Percentiles rank a stretch among this genome's conserved stretches.
phyloP scores from a whole-genome alignment of 2,329 filamentous ascomycete genomes.

The Raffaelea ambrosiae region DNA sequence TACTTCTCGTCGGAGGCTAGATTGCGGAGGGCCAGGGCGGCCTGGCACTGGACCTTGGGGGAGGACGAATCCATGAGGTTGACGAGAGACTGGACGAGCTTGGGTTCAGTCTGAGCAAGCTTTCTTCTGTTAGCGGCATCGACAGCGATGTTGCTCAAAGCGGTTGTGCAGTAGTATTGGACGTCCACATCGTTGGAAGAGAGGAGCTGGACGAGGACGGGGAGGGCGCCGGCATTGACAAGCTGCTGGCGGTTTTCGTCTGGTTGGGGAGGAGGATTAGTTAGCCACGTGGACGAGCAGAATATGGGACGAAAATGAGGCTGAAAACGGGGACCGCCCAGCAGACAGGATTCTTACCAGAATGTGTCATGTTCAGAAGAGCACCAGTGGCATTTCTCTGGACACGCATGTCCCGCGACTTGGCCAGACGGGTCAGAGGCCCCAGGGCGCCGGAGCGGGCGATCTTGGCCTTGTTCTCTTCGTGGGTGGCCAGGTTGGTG shows the following conservation, averaged over 20 bases:
- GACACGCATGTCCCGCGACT: slow-evolving; percentile 97
- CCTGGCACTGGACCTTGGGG: slow-evolving; percentile 96
- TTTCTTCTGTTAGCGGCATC: slow-evolving; percentile 86
- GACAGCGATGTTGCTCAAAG: slow-evolving; percentile 96
- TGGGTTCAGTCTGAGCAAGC: slow-evolving; percentile 81
- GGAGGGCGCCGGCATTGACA: slow-evolving; percentile 95
- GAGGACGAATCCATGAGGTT: slow-evolving; percentile 96
- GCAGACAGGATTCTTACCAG: slow-evolving; percentile 54
- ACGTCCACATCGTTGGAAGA: slow-evolving; percentile 93
- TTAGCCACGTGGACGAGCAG: too few species aligned
- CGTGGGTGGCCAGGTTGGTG: slow-evolving; percentile 94
- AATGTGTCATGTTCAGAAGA: slow-evolving; percentile 98
- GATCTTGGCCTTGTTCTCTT: slow-evolving; percentile 99
- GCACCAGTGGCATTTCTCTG: slow-evolving; percentile 96
- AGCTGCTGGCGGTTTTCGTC: slow-evolving; percentile 97
- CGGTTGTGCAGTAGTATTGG: slow-evolving; percentile 98
- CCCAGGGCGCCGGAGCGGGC: slow-evolving; percentile 87
- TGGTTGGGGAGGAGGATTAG: slow-evolving; percentile 26
- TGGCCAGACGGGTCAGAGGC: slow-evolving; percentile 83
- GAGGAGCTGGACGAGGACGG: slow-evolving; percentile 89
- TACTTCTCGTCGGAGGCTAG: slow-evolving; percentile 98
- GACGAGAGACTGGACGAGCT: slow-evolving; percentile 87
- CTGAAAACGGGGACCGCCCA: background rate
- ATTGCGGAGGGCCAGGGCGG: slow-evolving; percentile 86
- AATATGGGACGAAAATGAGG: too few species aligned